Base-by-base conservation (phyloP, 2,329 filamentous ascomycete genomes). In the Leptographium flavum region DNA sequence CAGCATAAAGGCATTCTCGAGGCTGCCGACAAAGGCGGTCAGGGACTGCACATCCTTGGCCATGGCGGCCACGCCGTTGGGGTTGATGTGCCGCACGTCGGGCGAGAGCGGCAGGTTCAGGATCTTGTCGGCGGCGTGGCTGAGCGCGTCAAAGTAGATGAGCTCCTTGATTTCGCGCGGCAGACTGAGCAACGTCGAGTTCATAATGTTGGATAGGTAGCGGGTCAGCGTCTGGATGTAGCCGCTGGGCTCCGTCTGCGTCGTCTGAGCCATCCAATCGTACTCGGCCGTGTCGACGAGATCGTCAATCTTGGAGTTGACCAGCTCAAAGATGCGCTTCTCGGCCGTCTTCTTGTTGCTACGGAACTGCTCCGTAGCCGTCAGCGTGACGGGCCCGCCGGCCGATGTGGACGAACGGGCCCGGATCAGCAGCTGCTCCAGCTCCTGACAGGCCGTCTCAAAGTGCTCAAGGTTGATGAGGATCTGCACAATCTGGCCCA, bases 271-370 rank as follows among this genome's bases (percentile, higher is more conserved):
- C 51, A 65, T 69, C 70, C 92, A 98, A 60, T 96, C 87, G 59
- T 98, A 98, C 63, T 98, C 92, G 28, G 92, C 90, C 0, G 88
- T 96, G 55, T 95, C 90, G 45, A 98, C 84, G 11, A 98, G 74
- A 59, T 98, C 92, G 57, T 96, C 90, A 55, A 98, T 96, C 67
- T 98, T 98, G 47, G 85, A 93, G 65, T 98, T 96, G 51, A 98
- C 92, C 0, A 98, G 74, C 63, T 98, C 93, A 58, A 98, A 98
- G 47, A 98, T 96, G 30, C 93, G 83, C 64, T 95, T 94, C 59
- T 95, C 90, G 0, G 92, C 92, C 2, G 83, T 87, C 66, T 96
- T 95, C 65, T 95, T 95, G 58, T 94, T 88, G 55, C 74, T 80
- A 35, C 79, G 74, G 61, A 98, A 98, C 48, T 86, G 76, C 52